Conservation (phyloP, 73 alveolate genomes). For the Paramecium primaurelia region DNA sequence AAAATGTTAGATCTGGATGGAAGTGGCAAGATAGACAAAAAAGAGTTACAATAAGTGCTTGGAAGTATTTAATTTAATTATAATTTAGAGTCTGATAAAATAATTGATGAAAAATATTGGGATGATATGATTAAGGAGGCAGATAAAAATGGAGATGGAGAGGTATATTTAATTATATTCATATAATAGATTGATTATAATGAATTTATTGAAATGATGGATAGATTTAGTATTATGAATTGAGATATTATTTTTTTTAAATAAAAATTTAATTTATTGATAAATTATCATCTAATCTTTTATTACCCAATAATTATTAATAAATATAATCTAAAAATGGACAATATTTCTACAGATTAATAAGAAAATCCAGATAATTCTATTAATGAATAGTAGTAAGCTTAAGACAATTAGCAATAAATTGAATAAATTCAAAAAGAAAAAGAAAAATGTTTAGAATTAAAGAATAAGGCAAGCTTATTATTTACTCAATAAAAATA, state of each 20-base stretch:
- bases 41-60: slow-evolving; percentile 48
- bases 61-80: neutral
- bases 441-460: slow-evolving; percentile 57
- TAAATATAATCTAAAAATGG: slow-evolving; percentile 37
- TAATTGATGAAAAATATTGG: slow-evolving; percentile 45
- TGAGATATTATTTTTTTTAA: neutral
- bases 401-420: neutral
- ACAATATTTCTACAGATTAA: slow-evolving; percentile 52
- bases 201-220: slow-evolving; percentile 64
- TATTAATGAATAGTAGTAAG: neutral
- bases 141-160: slow-evolving; percentile 64
- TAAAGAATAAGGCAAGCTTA: slow-evolving; percentile 48
- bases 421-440: slow-evolving; percentile 1
- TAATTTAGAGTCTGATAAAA: neutral
- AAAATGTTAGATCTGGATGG: slow-evolving; percentile 66
- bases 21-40: slow-evolving; percentile 65
- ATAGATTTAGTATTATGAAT: slow-evolving; percentile 21
- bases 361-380: slow-evolving; percentile 38
- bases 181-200: slow-evolving; percentile 39
- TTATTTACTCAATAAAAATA: neutral
- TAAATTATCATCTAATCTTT: neutral
- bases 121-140: slow-evolving; percentile 58
- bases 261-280: neutral
- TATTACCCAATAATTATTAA: neutral
- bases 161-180: neutral